Evolutionary conservation across 768 basidiomycete species (phyloP).

Genomic region (Dioszegia aurantiaca): DNA sequence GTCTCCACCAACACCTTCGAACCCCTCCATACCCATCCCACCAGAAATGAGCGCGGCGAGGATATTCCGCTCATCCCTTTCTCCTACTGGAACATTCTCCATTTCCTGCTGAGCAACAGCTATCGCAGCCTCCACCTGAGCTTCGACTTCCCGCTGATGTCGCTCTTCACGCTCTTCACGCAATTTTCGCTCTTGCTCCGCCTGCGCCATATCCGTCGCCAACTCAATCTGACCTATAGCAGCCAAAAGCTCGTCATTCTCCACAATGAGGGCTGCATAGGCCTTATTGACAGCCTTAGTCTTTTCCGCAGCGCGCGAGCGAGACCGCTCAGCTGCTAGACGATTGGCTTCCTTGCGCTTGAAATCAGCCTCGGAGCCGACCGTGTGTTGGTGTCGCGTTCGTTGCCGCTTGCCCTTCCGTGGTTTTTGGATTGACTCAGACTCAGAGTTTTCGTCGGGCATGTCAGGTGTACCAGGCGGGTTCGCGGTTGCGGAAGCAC

Average conservation of each 20-base stretch:
- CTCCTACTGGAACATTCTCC: slow-evolving; percentile 3
- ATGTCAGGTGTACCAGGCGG: too few relatives aligned
- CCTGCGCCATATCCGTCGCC: slow-evolving; percentile 29
- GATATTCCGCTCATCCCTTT: slow-evolving; percentile 40
- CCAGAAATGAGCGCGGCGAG: slow-evolving; percentile 39
- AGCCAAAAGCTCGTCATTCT: slow-evolving; percentile 26
- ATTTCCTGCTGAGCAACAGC: slow-evolving; percentile 1
- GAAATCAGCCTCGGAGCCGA: slow-evolving; percentile 34
- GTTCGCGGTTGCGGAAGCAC: too few relatives aligned
- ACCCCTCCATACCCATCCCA: slow-evolving; percentile 25
- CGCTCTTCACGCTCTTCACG: not conserved
- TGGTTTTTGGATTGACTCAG: not conserved
- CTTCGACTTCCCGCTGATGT: slow-evolving; percentile 9
- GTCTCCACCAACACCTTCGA: slow-evolving; percentile 25
- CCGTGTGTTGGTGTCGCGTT: slow-evolving; percentile 5
- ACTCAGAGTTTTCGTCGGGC: not conserved
- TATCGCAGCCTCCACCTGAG: slow-evolving; percentile 10
- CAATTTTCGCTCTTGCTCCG: slow-evolving; percentile 16
- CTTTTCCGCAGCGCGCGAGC: slow-evolving; percentile 36
- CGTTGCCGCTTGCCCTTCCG: not conserved
- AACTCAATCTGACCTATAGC: not conserved
- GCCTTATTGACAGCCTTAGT: slow-evolving; percentile 31
- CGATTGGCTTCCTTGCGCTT: slow-evolving; percentile 49
- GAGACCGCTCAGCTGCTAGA: slow-evolving; percentile 46
- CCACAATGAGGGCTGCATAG: slow-evolving; percentile 29